phyloP scores from a whole-genome alignment of 495 filamentous ascomycete genomes.

The Staphylotrichum longicolle region DNA sequence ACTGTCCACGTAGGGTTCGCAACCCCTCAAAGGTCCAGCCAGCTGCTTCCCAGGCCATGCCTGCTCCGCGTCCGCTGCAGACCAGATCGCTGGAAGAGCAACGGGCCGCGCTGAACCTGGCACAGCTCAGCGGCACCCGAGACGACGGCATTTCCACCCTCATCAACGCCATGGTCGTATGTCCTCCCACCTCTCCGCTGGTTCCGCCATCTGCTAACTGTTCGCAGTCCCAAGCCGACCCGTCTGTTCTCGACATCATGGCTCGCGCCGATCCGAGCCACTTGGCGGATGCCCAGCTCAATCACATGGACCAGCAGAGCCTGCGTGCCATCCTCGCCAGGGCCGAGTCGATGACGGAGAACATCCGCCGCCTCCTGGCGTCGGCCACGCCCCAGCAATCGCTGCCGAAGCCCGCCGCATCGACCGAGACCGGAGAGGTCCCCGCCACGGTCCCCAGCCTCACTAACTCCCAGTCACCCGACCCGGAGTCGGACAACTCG shows the following conservation, averaged over 20 bases:
- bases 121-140: slow-evolving; percentile 41
- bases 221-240: slow-evolving; percentile 27
- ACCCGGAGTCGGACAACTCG: slow-evolving; percentile 13
- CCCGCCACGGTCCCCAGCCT: slow-evolving; percentile 22
- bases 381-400: slow-evolving; percentile 11
- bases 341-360: slow-evolving; percentile 27
- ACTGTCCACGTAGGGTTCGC: too few relatives aligned
- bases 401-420: neutral
- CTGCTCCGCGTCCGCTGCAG: slow-evolving; percentile 17
- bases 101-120: slow-evolving; percentile 57
- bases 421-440: slow-evolving; percentile 11
- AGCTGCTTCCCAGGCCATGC: neutral
- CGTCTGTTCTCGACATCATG: slow-evolving; percentile 35
- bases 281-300: slow-evolving; percentile 23
- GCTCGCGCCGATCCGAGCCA: slow-evolving; percentile 34
- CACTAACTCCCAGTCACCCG: slow-evolving; percentile 23
- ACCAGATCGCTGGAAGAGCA: slow-evolving; percentile 41
- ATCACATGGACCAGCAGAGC: slow-evolving; percentile 34
- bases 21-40: neutral
- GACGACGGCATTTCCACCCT: slow-evolving; percentile 37
- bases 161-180: slow-evolving; percentile 45
- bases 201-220: slow-evolving; percentile 18
- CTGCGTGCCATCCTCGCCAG: slow-evolving; percentile 38
- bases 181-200: slow-evolving; percentile 23
- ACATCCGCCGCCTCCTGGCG: slow-evolving; percentile 20